Base-by-base conservation (phyloP, 768 basidiomycete species). In the Termitomyces sp. region DNA sequence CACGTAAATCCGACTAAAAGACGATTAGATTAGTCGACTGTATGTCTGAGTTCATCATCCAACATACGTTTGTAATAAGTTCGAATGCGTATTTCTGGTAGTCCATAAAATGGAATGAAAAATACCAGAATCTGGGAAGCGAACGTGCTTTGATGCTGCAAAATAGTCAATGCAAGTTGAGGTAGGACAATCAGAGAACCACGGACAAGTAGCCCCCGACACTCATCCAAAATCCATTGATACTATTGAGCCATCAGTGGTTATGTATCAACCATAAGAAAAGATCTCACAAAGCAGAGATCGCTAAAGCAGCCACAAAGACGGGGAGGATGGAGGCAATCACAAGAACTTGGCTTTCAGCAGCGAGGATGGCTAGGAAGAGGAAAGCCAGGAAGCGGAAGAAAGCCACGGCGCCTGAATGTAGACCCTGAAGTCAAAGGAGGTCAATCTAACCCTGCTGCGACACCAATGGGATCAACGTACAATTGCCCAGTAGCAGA, bases 191-290 rank as follows among this genome's bases (percentile, higher is more conserved):
- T 44, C 23, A 23, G 32, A 28, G 16, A 32, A 59, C 3, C 52
- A 70, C 71, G 53, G 48, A 73, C 75, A 77, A 76, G 55, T 78
- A 76, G 12, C 76, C 74, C 28, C 78, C 74, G n/a, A 78, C 75
- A 54, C 76, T 74, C 83, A 84, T 84, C 81, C 81, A 84, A 58
- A 84, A 80, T 0, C 77, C 79, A 58, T 79, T 80, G 39, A 79
- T 58, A 61, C 75, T 66, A 32, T 32, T 17, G 10, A n/a, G 23
- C 34, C 6, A 19, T 43, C 8, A 30, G 32, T 10, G 21, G 39
- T 14, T 40, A 43, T 34, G 2, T n/a, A 11, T 25, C 19, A 27
- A 4, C 42, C 5, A 25, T n/a, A 41, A 14, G 17, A 12, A 55
- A 19, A 30, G 12, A 5, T 64, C 68, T 55, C 52, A 72, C 71